phyloP scores from a whole-genome alignment of 2,329 filamentous ascomycete genomes.

The Colletotrichum sojae region DNA sequence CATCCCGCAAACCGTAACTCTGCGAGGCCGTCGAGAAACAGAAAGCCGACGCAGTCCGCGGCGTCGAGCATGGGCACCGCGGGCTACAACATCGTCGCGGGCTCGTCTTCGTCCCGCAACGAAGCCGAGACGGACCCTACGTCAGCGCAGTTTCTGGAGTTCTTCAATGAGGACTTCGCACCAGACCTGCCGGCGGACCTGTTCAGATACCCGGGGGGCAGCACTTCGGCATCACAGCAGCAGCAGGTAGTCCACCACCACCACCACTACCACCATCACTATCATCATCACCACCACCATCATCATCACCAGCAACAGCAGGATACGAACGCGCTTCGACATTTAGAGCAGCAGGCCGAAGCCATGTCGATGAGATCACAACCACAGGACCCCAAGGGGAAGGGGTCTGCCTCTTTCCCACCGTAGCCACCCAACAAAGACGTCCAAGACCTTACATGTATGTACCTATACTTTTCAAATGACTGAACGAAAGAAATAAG shows the following conservation, averaged over 20 bases:
- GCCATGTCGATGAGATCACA: constrained; percentile 6
- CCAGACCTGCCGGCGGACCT: constrained; percentile 4
- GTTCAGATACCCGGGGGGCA: not conserved
- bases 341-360: constrained; percentile 8
- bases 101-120: not conserved
- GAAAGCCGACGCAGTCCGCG: not conserved
- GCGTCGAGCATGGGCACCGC: not conserved
- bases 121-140: not conserved
- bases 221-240: not conserved
- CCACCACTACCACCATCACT: constrained; percentile 9
- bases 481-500: too few relatives aligned
- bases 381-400: not conserved
- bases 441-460: too few relatives aligned
- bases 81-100: not conserved
- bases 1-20: not conserved
- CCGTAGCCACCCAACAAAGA: too few relatives aligned
- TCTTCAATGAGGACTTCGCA: not conserved
- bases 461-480: not conserved
- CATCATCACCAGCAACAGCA: constrained; percentile 29
- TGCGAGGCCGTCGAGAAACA: not conserved
- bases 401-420: not conserved
- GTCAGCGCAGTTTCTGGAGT: not conserved
- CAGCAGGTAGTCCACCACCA: constrained; percentile 12
- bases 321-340: not conserved
- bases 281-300: constrained; percentile 31